phyloP scores from a whole-genome alignment of 2,329 filamentous ascomycete genomes.

The Leptographium procerum region DNA sequence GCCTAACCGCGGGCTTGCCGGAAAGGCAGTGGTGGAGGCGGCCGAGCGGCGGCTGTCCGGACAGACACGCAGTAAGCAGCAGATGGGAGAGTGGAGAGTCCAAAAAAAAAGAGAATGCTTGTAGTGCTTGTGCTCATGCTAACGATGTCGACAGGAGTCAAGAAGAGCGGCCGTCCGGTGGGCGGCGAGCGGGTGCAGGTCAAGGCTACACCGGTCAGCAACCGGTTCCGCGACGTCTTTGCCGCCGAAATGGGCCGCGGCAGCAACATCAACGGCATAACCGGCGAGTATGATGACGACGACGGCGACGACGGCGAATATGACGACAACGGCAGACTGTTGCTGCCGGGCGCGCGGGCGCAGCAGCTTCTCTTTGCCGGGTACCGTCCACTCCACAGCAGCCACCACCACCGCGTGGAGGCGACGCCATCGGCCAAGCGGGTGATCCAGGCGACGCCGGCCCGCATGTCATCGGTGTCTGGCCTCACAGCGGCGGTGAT shows the following conservation, averaged over 20 bases:
- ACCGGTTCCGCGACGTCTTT: slow-evolving; percentile 41
- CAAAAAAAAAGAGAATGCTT: no score
- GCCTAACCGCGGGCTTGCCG: slow-evolving; percentile 61
- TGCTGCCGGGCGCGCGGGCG: not conserved
- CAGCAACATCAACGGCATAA: not conserved
- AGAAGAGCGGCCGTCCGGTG: not conserved
- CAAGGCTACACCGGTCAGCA: slow-evolving; percentile 46
- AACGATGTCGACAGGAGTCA: slow-evolving; percentile 30
- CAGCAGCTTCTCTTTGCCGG: not conserved
- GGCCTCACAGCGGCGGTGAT: not conserved
- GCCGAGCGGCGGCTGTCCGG: slow-evolving; percentile 47
- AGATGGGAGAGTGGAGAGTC: no score
- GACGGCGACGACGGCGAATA: not conserved
- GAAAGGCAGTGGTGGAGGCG: slow-evolving; percentile 55
- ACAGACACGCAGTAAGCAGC: not conserved
- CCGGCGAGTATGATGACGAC: no score
- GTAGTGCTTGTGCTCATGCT: slow-evolving; percentile 14
- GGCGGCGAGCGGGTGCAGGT: slow-evolving; percentile 34
- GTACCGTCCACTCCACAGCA: not conserved
- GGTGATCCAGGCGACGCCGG: slow-evolving; percentile 16
- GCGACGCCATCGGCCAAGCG: slow-evolving; percentile 12
- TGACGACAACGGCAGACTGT: not conserved
- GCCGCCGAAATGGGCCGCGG: slow-evolving; percentile 3
- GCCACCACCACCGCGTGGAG: slow-evolving; percentile 2
- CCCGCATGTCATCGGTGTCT: not conserved